Conservation (phyloP, 2,329 filamentous ascomycete genomes). For the Tolypocladium pustulatum region DNA sequence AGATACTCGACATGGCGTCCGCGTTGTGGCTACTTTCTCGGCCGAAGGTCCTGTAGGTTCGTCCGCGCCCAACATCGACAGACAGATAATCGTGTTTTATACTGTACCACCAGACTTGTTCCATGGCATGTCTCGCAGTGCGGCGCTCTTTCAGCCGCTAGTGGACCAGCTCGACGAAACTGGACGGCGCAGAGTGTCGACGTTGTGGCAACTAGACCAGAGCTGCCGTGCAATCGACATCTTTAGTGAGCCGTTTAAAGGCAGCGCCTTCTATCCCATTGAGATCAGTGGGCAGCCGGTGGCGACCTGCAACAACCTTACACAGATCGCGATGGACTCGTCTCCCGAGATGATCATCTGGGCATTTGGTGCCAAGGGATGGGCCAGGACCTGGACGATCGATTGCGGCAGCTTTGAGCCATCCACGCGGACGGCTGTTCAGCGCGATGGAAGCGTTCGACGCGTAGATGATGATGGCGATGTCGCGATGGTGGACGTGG, state of each 20-base stretch:
- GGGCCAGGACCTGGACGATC: constrained; percentile 21
- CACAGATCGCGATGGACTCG: constrained; percentile 20
- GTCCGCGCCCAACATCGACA: constrained; percentile 4
- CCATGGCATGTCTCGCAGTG: constrained; percentile 18
- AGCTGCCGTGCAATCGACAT: constrained; percentile 11
- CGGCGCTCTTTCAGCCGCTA: constrained; percentile 3
- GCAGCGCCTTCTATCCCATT: constrained; percentile 13
- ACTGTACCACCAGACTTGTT: constrained; percentile 49
- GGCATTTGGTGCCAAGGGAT: constrained; percentile 23
- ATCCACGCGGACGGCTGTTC: constrained; percentile 11
- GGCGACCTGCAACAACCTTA: constrained; percentile 18
- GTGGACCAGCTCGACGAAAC: constrained; percentile 2
- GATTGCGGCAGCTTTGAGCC: constrained; percentile 11
- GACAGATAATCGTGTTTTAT: constrained; percentile 44
- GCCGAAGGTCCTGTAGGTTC: constrained; percentile 12
- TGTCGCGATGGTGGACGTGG: constrained; percentile 14
- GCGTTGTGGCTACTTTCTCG: constrained; percentile 47
- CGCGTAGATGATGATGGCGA: constrained; percentile 19
- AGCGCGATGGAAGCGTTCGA: constrained; percentile 21
- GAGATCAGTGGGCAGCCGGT: constrained; percentile 20
- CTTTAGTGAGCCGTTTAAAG: constrained; percentile 7
- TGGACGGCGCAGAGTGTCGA: constrained; percentile 5
- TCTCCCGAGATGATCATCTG: constrained; percentile 23
- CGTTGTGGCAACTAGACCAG: constrained; percentile 10
- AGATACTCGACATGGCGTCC: constrained; percentile 46